Conservation (phyloP, 179 eudicot genomes). For the Spinacia oleracea region DNA sequence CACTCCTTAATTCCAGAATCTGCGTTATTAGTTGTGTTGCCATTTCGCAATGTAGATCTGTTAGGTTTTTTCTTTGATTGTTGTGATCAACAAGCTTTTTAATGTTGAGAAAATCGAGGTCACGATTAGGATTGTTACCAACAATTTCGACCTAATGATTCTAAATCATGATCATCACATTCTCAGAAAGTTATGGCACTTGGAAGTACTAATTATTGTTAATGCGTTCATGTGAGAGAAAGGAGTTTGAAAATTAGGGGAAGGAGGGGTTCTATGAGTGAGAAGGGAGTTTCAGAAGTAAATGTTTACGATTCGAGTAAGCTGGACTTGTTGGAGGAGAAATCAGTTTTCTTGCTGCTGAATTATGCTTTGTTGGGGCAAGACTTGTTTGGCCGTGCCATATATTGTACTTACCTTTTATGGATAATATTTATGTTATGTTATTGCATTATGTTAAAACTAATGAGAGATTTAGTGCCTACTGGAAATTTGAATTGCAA, state of each 20-base stretch:
- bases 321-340: not conserved
- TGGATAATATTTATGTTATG: not conserved
- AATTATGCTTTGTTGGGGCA: not conserved
- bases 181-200: no score
- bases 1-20: not conserved
- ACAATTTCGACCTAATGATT: not conserved
- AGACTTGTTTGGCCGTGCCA: not conserved
- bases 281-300: not conserved
- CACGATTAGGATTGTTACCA: not conserved
- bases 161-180: no score
- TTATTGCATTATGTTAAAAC: not conserved
- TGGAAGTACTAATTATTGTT: no score
- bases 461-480: not conserved
- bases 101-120: not conserved
- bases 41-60: slow-evolving; percentile 4
- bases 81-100: not conserved
- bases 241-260: not conserved
- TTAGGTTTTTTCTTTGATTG: slow-evolving; percentile 10
- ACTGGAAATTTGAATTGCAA: not conserved
- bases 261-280: not conserved
- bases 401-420: not conserved
- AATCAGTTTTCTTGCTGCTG: not conserved
- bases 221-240: no score
- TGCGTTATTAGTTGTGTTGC: not conserved
- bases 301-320: not conserved